phyloP scores from a whole-genome alignment of 352 stramenopile species.

The Pythium myriotylum region DNA sequence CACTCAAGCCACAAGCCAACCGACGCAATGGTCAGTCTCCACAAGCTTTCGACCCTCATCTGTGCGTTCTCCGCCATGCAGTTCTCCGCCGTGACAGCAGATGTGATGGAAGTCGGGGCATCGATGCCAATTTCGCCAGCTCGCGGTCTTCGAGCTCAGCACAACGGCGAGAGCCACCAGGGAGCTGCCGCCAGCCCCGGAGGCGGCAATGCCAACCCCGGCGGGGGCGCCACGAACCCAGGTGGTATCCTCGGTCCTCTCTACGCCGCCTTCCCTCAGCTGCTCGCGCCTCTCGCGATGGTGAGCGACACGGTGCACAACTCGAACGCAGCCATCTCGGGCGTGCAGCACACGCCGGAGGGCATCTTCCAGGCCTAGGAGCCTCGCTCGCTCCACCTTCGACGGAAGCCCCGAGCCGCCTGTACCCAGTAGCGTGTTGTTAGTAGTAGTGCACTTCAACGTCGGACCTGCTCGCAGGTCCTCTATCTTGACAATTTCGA shows the following conservation, averaged over 20 bases:
- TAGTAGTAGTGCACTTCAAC: no score
- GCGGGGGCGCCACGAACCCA: slow-evolving; percentile 8
- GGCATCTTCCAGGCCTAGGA: slow-evolving; percentile 17
- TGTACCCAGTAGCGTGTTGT: no score
- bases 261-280: slow-evolving; percentile 9
- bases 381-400: no score
- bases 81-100: not conserved
- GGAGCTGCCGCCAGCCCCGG: slow-evolving; percentile 1
- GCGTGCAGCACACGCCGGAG: slow-evolving; percentile 25
- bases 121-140: no score
- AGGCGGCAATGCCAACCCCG: slow-evolving; percentile 5
- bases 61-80: not conserved
- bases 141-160: slow-evolving; percentile 2
- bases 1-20: not conserved
- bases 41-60: not conserved
- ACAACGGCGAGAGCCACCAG: no score
- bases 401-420: no score
- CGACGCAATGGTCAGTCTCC: not conserved
- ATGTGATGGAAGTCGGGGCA: not conserved
- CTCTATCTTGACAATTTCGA: not conserved
- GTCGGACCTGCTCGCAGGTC: no score
- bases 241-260: slow-evolving; percentile 13
- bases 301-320: slow-evolving; percentile 13
- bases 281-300: slow-evolving; percentile 14
- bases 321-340: no score